Evolutionary conservation across 345 rosid genomes (phyloP).

Genomic region (Aethionema arabicum): DNA sequence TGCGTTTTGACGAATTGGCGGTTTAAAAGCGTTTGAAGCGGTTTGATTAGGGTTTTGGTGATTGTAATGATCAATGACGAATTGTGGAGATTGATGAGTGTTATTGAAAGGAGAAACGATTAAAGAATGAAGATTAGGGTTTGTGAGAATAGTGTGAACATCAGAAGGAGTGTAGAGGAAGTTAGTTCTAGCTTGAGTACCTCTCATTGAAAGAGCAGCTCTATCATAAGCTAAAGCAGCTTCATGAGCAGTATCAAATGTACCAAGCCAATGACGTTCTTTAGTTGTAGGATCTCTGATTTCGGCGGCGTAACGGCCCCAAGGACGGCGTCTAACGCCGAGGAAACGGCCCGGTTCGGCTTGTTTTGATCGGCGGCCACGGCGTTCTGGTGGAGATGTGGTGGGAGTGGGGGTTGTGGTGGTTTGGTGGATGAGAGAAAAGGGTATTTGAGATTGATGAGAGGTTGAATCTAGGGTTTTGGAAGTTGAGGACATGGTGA

Average conservation of each 20-base stretch:
- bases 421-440: conserved; percentile 58
- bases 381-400: conserved; percentile 28
- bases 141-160: conserved; percentile 41
- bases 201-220: conserved; percentile 97
- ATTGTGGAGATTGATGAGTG: conserved; percentile 43
- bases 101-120: conserved; percentile 50
- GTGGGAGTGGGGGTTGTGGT: conserved; percentile 36
- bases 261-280: conserved; percentile 98
- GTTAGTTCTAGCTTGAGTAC: conserved; percentile 91
- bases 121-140: conserved; percentile 43
- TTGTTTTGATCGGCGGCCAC: conserved; percentile 79
- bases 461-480: conserved; percentile 31
- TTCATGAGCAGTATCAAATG: conserved; percentile 96
- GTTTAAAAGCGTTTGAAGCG: conserved; percentile 28
- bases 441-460: conserved; percentile 37
- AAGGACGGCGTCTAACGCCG: conserved; percentile 88
- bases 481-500: conserved; percentile 11
- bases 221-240: conserved; percentile 96
- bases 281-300: conserved; percentile 94
- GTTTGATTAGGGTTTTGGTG: conserved; percentile 30
- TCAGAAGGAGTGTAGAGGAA: conserved; percentile 55
- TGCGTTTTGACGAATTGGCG: conserved; percentile 31
- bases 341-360: conserved; percentile 88
- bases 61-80: conserved; percentile 40
- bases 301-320: conserved; percentile 98